Base-by-base conservation (phyloP, 1,284 basidiomycete species). In the Melampsora larici-populina region DNA sequence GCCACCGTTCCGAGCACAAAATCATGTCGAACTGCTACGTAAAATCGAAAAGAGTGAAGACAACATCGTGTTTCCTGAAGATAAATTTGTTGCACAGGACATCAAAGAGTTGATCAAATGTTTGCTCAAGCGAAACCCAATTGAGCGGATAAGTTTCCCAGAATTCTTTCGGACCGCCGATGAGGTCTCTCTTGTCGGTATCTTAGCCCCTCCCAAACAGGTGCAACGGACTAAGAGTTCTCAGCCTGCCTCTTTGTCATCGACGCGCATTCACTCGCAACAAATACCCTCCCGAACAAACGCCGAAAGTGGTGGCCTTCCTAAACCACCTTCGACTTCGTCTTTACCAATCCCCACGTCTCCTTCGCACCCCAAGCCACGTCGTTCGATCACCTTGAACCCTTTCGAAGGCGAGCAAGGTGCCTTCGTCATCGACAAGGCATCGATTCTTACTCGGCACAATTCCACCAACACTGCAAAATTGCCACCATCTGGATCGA, bases 11-110 rank as follows among this genome's bases (percentile, higher is more conserved):
- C 90, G 94, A 21, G 96, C 97, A 0, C 89, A 90, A 83, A 99
- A 98, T 83, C 95, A 98, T 83, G 92, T 99, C 81, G 97, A 98
- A 82, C 88, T 99, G 13, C 86, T 97, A 65, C 92, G 92, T 85
- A 92, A 90, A 87, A 98, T 99, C 80, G 95, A 98, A 82, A 88
- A 89, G 48, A 91, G 92, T 31, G 86, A 87, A 78, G 88, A 88
- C 79, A 82, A 83, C 55, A 90, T 99, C 83, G 92, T 90, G 83
- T 97, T 98, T 80, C 94, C 94, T 0, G 96, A 98, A 82, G 96
- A 98, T 82, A 79, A 80, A 31, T 78, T 79, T 0, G 93, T 98
- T 13, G 89, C 93, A 0, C 82, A 85, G 1, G 96, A 97, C 82
- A 88, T 99, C 84, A 98, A 99, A 86, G 87, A 88, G 43, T 89